A percentile compares a stretch with the other conserved stretches of the same genome.
Conservation (phyloP, 108 stramenopile genomes). For the Pseudonitzschia delicatissima region DNA sequence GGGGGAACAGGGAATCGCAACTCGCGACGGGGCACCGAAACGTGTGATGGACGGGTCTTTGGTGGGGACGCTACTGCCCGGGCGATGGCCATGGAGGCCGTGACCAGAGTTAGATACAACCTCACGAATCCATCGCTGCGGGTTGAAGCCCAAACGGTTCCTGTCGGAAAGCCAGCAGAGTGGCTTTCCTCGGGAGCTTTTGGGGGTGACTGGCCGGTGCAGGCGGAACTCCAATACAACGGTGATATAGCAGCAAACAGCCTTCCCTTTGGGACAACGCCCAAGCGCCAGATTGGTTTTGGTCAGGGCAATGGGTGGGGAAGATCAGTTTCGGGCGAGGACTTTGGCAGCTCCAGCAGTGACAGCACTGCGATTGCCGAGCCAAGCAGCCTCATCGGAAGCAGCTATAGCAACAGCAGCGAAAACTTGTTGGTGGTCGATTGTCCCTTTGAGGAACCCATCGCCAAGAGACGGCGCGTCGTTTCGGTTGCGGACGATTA, state of each 20-base stretch:
- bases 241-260: neutral
- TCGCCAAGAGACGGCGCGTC: slow-evolving; percentile 27
- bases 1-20: slow-evolving; percentile 44
- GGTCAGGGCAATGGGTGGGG: neutral
- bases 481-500: neutral
- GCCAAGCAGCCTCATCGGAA: neutral
- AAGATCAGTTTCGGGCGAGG: neutral
- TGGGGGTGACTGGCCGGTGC: slow-evolving; percentile 31
- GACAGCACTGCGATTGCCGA: neutral
- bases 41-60: slow-evolving; percentile 33
- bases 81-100: slow-evolving; percentile 9
- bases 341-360: neutral
- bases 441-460: slow-evolving; percentile 30
- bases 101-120: slow-evolving; percentile 14
- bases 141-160: slow-evolving; percentile 7
- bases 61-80: slow-evolving; percentile 11
- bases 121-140: neutral
- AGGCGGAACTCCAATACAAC: slow-evolving; percentile 14
- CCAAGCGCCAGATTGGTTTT: neutral
- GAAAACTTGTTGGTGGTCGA: slow-evolving; percentile 10
- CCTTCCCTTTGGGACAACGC: neutral
- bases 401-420: neutral
- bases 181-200: slow-evolving; percentile 23
- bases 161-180: slow-evolving; percentile 25
- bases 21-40: slow-evolving; percentile 38